Percentiles rank a stretch among this genome's conserved stretches.
Evolutionary conservation across 1,284 basidiomycete genomes (phyloP).

Genomic region (Amylostereum chailletii): DNA sequence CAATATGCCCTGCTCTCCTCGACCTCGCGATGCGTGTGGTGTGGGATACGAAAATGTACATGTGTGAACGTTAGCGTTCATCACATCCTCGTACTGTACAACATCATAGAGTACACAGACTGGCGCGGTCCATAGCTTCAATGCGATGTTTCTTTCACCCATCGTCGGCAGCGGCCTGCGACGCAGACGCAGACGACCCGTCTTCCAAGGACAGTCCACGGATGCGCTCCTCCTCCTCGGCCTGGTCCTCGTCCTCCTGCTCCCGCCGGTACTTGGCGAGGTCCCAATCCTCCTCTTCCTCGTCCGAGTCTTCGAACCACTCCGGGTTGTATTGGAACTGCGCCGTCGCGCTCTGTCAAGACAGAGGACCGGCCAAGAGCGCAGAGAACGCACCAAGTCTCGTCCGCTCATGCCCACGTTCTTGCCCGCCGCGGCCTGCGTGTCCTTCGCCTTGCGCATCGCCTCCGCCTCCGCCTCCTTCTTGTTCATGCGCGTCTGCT

Average conservation of each 20-base stretch:
- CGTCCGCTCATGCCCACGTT: constrained; percentile 89
- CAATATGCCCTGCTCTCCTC: neutral
- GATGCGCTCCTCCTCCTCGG: constrained; percentile 32
- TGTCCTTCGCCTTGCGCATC: constrained; percentile 77
- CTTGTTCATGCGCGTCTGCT: constrained; percentile 88
- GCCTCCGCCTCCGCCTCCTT: constrained; percentile 84
- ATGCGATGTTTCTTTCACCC: neutral
- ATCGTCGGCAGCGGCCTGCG: neutral
- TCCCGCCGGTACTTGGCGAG: constrained; percentile 52
- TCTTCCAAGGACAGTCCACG: constrained; percentile 19
- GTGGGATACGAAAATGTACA: no score
- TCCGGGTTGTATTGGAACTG: constrained; percentile 95
- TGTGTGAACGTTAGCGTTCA: no score
- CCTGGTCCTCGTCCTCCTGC: constrained; percentile 52
- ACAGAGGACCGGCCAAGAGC: constrained; percentile 1
- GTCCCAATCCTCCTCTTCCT: constrained; percentile 70
- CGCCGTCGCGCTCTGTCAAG: constrained; percentile 5
- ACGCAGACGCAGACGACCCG: constrained; percentile 1
- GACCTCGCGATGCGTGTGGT: neutral
- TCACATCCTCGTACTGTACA: no score
- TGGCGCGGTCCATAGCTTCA: no score
- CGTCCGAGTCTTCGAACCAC: constrained; percentile 85
- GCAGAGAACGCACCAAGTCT: constrained; percentile 67
- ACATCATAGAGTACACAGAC: no score
- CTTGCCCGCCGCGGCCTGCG: constrained; percentile 85